A percentile compares a stretch with the other conserved stretches of the same genome.
Conservation (phyloP, 768 basidiomycete genomes). For the Mycena polygramma region DNA sequence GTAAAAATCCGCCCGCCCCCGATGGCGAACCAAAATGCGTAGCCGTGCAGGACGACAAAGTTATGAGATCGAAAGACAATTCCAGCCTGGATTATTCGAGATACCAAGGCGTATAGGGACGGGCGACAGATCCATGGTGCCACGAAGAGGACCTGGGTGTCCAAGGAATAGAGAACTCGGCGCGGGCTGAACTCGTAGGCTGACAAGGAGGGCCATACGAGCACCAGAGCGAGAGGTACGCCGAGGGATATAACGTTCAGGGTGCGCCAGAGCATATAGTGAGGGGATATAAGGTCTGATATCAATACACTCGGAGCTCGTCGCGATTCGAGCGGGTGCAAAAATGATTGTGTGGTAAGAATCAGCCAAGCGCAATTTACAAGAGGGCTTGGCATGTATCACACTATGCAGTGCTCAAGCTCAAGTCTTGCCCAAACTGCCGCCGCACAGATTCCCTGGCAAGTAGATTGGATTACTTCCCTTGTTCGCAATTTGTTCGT, state of each 20-base stretch:
- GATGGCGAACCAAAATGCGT: conserved; percentile 45
- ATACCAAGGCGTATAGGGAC: conserved; percentile 42
- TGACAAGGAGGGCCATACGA: conserved; percentile 21
- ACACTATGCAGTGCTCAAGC: too few species aligned
- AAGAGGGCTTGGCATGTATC: too few species aligned
- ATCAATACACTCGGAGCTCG: too few species aligned
- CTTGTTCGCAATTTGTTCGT: too few species aligned
- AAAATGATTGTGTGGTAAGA: too few species aligned
- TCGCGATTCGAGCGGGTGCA: too few species aligned
- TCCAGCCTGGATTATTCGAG: conserved; percentile 43
- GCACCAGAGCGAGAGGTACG: conserved; percentile 9
- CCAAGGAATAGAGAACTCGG: conserved; percentile 51
- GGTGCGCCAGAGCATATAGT: conserved; percentile 11
- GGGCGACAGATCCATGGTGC: conserved; percentile 53
- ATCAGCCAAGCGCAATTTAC: too few species aligned
- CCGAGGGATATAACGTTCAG: conserved; percentile 12
- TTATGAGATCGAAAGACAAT: conserved; percentile 38
- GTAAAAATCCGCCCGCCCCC: conserved; percentile 41
- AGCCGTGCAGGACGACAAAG: conserved; percentile 38
- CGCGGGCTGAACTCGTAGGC: conserved; percentile 50
- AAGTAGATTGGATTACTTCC: too few species aligned
- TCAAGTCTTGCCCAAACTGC: too few species aligned
- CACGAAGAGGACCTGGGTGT: conserved; percentile 48
- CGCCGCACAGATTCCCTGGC: too few species aligned
- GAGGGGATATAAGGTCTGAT: too few species aligned